phyloP scores from a whole-genome alignment of 1,284 basidiomycete genomes.

The Dichomitus squalens region DNA sequence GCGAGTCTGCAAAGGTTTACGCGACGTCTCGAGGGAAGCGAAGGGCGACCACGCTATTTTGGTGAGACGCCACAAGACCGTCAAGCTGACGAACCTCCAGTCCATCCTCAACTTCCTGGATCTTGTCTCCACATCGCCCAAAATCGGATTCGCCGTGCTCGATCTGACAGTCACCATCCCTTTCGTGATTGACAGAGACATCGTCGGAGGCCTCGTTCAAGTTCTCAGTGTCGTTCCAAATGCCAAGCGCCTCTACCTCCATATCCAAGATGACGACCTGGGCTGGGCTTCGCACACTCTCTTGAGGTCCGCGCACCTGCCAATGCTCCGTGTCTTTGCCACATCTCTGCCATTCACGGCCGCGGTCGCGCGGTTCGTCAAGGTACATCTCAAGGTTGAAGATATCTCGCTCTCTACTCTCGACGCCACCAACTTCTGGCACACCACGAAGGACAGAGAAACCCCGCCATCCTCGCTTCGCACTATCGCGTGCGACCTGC shows the following conservation, averaged over 20 bases:
- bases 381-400: neutral
- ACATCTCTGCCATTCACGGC: neutral
- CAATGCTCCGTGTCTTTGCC: neutral
- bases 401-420: neutral
- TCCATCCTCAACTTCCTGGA: neutral
- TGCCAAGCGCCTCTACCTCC: slow-evolving; percentile 1
- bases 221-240: neutral
- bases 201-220: neutral
- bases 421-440: neutral
- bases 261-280: neutral
- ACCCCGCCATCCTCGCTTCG: neutral
- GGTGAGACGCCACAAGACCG: neutral
- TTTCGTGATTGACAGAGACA: neutral
- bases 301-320: neutral
- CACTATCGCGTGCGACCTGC: slow-evolving; percentile 1
- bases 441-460: neutral
- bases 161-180: slow-evolving; percentile 1
- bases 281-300: neutral
- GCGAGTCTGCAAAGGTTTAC: slow-evolving; percentile 7
- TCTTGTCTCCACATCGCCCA: neutral
- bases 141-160: neutral
- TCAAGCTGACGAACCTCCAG: neutral
- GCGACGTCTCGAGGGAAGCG: neutral
- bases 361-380: neutral
- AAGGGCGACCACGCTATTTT: slow-evolving; percentile 2